Base-by-base conservation (phyloP, 176 grass and related monocot species). In the Otatea glauca region DNA sequence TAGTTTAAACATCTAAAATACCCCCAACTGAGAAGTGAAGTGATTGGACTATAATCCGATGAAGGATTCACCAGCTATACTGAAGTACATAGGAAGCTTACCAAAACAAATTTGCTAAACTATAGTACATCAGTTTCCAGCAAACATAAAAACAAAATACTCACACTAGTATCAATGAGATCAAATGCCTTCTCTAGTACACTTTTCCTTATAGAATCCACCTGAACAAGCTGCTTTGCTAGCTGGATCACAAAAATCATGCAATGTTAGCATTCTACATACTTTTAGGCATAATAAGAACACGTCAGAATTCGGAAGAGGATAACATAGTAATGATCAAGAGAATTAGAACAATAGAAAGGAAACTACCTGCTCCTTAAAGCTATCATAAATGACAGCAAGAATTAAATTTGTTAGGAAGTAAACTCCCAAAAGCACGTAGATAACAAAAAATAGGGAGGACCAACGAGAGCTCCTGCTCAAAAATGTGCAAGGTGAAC, bases 371-470 rank as follows among this genome's bases (percentile, higher is more conserved):
- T 98, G 96, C 73, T 92, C 89, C 70, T 98, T 98, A 79, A 98
- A 95, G 87, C 96, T 95, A 72, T 98, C 93, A 84, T 98, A 98
- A 90, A 98, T 92, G 83, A 98, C 96, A 4, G 96, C 96, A 88
- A 98, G 96, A 87, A 98, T 90, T 80, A 98, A 89, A 90, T 98
- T 98, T 84, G 96, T 98, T 41, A 98, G 88, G 84, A 98, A 98
- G 80, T 98, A 98, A 89, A 98, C 96, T 84, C 89, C 96, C 82
- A 98, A 83, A 81, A 98, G 87, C 88, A 95, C 91, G 65, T 93
- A 98, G 86, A 92, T 7, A 75, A 98, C 78, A 83, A 98, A 92
- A 88, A 98, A 95, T 48, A 98, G 53, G 20, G 93, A 90, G 45
- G 85, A 93, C 96, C 93, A 98, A 48, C 96, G 92, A 35, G 96